phyloP scores from a whole-genome alignment of 306 rosid genomes.

The Oxytropis ochrocephala region DNA sequence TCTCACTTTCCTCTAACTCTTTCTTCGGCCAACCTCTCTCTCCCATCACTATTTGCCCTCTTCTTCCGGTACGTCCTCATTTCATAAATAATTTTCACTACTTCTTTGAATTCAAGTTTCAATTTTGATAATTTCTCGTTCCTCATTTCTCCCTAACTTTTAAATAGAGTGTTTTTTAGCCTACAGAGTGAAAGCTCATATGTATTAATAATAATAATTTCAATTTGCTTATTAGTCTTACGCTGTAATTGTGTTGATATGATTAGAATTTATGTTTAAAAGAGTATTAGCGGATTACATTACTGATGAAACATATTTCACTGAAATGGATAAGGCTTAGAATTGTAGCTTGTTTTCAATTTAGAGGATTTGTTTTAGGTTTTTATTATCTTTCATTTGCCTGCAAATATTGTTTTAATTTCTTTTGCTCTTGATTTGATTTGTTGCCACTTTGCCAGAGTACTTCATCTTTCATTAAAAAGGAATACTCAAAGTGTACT shows the following conservation, averaged over 20 bases:
- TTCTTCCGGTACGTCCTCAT: slow-evolving; percentile 38
- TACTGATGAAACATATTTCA: background rate
- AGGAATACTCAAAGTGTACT: no score
- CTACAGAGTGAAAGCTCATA: no score
- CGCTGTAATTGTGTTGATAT: background rate
- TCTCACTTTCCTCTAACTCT: slow-evolving; percentile 68
- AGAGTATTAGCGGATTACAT: no score
- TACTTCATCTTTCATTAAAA: background rate
- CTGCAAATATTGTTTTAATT: background rate
- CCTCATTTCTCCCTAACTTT: background rate
- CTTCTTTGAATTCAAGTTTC: background rate
- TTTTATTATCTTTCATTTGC: background rate
- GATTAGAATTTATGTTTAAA: no score
- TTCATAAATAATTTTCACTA: background rate
- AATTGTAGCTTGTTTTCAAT: background rate
- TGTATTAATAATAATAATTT: no score
- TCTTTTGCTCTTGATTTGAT: background rate
- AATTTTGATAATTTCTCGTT: background rate
- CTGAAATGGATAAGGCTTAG: background rate
- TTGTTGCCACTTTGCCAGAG: slow-evolving; percentile 12
- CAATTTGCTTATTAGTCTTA: background rate
- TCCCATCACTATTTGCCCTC: slow-evolving; percentile 36
- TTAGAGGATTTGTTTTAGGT: background rate
- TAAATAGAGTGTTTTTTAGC: background rate
- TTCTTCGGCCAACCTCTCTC: slow-evolving; percentile 80